phyloP scores from a whole-genome alignment of 2,329 filamentous ascomycete species.

The Fusarium tricinctum region DNA sequence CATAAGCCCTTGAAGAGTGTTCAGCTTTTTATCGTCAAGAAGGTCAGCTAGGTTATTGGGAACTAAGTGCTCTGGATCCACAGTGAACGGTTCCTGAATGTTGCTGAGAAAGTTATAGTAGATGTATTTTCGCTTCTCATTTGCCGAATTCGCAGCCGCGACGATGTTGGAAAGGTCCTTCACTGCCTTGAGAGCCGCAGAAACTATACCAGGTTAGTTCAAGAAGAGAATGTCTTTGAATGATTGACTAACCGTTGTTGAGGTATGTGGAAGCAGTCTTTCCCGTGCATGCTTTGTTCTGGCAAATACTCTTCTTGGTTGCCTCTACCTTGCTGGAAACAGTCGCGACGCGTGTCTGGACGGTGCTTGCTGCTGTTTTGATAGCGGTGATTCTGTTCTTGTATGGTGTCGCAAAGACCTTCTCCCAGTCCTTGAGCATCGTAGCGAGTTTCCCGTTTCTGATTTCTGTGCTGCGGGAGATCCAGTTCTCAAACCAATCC shows the following conservation, averaged over 20 bases:
- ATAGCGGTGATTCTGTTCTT: conserved; percentile 28
- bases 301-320: conserved; percentile 19
- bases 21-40: background rate
- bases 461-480: conserved; percentile 14
- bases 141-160: background rate
- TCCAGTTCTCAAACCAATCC: conserved; percentile 33
- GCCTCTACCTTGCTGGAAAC: conserved; percentile 11
- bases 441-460: conserved; percentile 19
- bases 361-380: conserved; percentile 6
- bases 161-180: conserved; percentile 24
- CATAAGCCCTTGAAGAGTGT: conserved; percentile 23
- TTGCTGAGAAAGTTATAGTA: conserved; percentile 21
- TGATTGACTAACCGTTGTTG: conserved; percentile 11
- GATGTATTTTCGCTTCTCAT: conserved; percentile 18
- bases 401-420: conserved; percentile 22
- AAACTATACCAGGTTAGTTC: conserved; percentile 4
- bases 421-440: conserved; percentile 27
- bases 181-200: conserved; percentile 14
- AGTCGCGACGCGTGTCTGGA: conserved; percentile 18
- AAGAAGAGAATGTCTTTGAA: accelerated
- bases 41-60: conserved; percentile 10
- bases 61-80: background rate
- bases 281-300: conserved; percentile 27
- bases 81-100: conserved; percentile 11
- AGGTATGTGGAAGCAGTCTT: conserved; percentile 31